phyloP scores from a whole-genome alignment of 352 stramenopile genomes.

The Achlya hypogyna region DNA sequence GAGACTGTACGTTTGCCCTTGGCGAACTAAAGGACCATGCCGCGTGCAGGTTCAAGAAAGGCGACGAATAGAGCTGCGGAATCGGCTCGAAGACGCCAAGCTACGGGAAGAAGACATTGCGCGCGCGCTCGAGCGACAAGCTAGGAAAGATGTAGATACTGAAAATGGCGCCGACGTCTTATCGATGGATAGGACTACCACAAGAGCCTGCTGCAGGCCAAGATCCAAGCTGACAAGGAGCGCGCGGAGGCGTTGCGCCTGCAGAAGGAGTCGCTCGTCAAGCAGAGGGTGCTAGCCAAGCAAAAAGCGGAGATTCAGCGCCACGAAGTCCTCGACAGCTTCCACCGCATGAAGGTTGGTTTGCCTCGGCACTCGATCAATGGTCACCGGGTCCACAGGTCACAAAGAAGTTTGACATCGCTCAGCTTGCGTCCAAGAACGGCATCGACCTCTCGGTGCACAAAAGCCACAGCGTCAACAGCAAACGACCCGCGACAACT shows the following conservation, averaged over 20 bases:
- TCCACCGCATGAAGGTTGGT: slow-evolving; percentile 61
- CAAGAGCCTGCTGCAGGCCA: slow-evolving; percentile 38
- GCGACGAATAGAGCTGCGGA: slow-evolving; percentile 28
- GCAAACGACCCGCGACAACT: not conserved
- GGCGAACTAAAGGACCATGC: not conserved
- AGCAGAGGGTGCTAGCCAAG: slow-evolving; percentile 57
- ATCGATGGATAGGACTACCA: slow-evolving; percentile 27
- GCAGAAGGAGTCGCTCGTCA: slow-evolving; percentile 45
- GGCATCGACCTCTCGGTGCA: not conserved
- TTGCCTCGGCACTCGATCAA: not conserved
- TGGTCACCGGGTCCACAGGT: slow-evolving; percentile 21
- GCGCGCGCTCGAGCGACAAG: slow-evolving; percentile 37
- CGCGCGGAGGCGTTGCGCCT: slow-evolving; percentile 42
- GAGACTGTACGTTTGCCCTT: slow-evolving; percentile 18
- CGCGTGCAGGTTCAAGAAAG: slow-evolving; percentile 43
- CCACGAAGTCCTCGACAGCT: slow-evolving; percentile 62
- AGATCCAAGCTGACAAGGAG: slow-evolving; percentile 56
- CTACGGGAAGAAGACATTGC: slow-evolving; percentile 75
- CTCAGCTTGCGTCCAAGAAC: slow-evolving; percentile 22
- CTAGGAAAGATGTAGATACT: slow-evolving; percentile 41
- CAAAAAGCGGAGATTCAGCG: slow-evolving; percentile 48
- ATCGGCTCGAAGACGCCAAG: slow-evolving; percentile 55
- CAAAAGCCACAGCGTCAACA: not conserved
- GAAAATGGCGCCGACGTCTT: not conserved
- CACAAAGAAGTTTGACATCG: slow-evolving; percentile 62